Evolutionary conservation across 2,329 filamentous ascomycete species (phyloP).

Genomic region (Ceratocystis huliohia): DNA sequence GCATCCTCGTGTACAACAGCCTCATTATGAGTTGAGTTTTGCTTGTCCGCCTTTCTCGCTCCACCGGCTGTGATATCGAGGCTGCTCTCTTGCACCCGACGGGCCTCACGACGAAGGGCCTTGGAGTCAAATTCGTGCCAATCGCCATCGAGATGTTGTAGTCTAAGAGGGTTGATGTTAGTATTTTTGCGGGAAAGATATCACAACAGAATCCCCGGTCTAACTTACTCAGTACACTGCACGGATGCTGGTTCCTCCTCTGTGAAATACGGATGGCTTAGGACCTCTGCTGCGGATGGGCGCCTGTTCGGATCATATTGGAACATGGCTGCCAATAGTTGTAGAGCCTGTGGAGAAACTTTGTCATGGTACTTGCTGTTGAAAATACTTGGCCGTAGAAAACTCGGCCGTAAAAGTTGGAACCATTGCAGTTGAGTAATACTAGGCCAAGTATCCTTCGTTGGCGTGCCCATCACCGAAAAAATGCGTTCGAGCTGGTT

Average conservation of each 20-base stretch:
- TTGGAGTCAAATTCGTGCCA: conserved; percentile 99
- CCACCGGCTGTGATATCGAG: conserved; percentile 26
- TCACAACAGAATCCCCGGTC: not conserved
- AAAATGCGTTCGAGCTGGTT: conserved; percentile 97
- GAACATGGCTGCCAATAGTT: conserved; percentile 74
- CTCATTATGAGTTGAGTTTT: not conserved
- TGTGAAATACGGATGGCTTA: conserved; percentile 80
- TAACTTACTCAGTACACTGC: conserved; percentile 67
- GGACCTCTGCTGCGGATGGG: conserved; percentile 69
- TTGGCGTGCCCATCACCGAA: conserved; percentile 78
- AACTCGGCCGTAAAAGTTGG: conserved; percentile 69
- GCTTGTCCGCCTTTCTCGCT: not conserved
- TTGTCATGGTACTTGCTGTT: conserved; percentile 68
- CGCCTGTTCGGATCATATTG: conserved; percentile 74
- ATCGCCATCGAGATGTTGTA: conserved; percentile 73
- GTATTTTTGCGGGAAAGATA: conserved; percentile 17
- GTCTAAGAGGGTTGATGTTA: conserved; percentile 35
- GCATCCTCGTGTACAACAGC: not conserved
- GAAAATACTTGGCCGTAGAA: conserved; percentile 62
- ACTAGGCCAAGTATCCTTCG: conserved; percentile 70
- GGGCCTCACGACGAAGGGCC: conserved; percentile 78
- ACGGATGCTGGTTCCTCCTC: conserved; percentile 63
- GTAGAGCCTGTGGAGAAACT: conserved; percentile 67
- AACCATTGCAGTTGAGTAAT: conserved; percentile 96
- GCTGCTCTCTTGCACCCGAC: conserved; percentile 38